These are phyloP conservation scores for Ogataea zsoltii DNA, from an alignment of 805 yeast genomes.

Conservation along the genomic window DNA sequence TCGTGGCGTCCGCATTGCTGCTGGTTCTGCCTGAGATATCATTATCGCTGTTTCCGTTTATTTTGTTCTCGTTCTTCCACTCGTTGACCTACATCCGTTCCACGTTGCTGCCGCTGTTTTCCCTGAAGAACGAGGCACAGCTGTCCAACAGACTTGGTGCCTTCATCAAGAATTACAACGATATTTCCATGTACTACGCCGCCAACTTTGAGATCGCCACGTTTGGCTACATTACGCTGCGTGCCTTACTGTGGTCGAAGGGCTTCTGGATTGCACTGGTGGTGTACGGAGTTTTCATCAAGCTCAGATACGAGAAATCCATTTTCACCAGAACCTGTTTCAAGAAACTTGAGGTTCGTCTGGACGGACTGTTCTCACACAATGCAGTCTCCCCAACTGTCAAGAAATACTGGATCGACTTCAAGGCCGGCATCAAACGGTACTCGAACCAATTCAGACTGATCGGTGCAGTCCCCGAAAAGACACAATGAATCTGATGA, in stretches of 20 bases:
- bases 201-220: slow-evolving; percentile 52
- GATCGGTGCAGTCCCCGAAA: slow-evolving; percentile 10
- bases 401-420: slow-evolving; percentile 49
- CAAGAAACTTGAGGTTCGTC: slow-evolving; percentile 66
- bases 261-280: slow-evolving; percentile 62
- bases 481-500: too few species aligned
- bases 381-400: slow-evolving; percentile 53
- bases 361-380: slow-evolving; percentile 54
- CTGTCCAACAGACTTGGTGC: slow-evolving; percentile 33
- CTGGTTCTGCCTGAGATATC: slow-evolving; percentile 58
- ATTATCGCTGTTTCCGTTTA: slow-evolving; percentile 70
- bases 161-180: slow-evolving; percentile 57
- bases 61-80: slow-evolving; percentile 80
- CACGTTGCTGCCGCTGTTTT: slow-evolving; percentile 64
- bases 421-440: slow-evolving; percentile 38
- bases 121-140: slow-evolving; percentile 22
- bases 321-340: slow-evolving; percentile 62
- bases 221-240: slow-evolving; percentile 30
- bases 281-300: slow-evolving; percentile 62
- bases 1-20: slow-evolving; percentile 55
- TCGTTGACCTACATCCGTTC: slow-evolving; percentile 68
- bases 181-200: slow-evolving; percentile 56
- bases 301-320: slow-evolving; percentile 75
- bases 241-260: slow-evolving; percentile 53
- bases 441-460: slow-evolving; percentile 18